phyloP scores from a whole-genome alignment of 2,329 filamentous ascomycete species.

The Graphiopsis chlorocephala region DNA sequence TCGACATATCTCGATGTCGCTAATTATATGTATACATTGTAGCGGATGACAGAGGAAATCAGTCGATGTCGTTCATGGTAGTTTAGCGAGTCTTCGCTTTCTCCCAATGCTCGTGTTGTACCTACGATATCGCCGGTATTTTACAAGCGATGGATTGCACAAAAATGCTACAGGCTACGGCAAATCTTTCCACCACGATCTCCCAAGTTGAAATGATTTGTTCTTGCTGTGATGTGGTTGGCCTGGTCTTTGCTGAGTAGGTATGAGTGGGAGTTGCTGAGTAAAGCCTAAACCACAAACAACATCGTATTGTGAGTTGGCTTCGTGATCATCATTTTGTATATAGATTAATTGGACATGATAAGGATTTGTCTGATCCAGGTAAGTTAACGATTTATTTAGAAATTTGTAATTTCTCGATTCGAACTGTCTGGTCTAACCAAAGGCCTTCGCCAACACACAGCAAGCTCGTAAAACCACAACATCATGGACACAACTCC shows the following conservation, averaged over 20 bases:
- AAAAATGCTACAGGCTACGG: neutral
- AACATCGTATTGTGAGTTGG: neutral
- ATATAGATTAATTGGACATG: neutral
- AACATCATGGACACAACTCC: neutral
- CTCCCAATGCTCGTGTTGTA: no score
- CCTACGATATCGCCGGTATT: neutral
- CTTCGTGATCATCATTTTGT: neutral
- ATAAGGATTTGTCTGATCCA: neutral
- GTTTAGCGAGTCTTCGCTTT: no score
- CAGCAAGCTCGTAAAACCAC: neutral
- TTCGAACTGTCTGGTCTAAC: neutral
- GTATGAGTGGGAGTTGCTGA: neutral
- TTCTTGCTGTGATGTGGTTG: neutral
- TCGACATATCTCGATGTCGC: no score
- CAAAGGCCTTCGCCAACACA: neutral
- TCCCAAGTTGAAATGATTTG: neutral
- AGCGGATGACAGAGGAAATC: no score
- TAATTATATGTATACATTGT: no score
- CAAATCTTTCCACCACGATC: no score
- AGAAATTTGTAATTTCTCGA: neutral
- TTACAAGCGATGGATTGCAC: neutral
- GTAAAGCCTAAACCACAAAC: neutral
- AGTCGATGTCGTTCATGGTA: no score
- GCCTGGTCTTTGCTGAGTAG: neutral
- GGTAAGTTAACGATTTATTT: neutral